Conservation (phyloP, 768 basidiomycete genomes). For the Kwoniella mangroviensis region DNA sequence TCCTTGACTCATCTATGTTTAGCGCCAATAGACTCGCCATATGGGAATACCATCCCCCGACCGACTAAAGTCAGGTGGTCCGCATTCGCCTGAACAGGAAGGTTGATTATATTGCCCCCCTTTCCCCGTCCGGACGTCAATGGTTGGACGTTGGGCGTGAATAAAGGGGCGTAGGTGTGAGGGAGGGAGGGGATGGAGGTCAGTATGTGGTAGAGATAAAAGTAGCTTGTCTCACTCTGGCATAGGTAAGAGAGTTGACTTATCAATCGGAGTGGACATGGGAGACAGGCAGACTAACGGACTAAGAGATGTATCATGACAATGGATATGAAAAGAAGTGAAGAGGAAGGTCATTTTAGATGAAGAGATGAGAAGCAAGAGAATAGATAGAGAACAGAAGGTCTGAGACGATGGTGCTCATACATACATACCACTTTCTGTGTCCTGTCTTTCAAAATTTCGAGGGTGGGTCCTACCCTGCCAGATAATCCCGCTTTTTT, state of each 20-base stretch:
- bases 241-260: no score
- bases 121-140: constrained; percentile 47
- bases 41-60: constrained; percentile 17
- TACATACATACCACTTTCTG: neutral
- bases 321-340: no score
- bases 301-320: no score
- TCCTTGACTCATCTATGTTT: constrained; percentile 7
- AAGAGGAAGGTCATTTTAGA: neutral
- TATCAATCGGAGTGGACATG: no score
- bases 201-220: neutral
- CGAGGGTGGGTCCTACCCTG: neutral
- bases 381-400: neutral
- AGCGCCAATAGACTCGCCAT: neutral
- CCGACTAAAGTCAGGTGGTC: constrained; percentile 36
- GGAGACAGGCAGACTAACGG: no score
- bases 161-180: constrained; percentile 37
- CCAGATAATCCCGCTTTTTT: neutral
- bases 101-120: constrained; percentile 32
- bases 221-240: no score
- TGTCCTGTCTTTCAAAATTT: neutral
- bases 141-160: constrained; percentile 42
- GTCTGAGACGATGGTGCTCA: neutral
- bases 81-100: constrained; percentile 14
- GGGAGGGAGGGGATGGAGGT: constrained; percentile 2
- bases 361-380: neutral